Conservation (phyloP, 768 basidiomycete genomes). For the Agrocybe chaxingu region DNA sequence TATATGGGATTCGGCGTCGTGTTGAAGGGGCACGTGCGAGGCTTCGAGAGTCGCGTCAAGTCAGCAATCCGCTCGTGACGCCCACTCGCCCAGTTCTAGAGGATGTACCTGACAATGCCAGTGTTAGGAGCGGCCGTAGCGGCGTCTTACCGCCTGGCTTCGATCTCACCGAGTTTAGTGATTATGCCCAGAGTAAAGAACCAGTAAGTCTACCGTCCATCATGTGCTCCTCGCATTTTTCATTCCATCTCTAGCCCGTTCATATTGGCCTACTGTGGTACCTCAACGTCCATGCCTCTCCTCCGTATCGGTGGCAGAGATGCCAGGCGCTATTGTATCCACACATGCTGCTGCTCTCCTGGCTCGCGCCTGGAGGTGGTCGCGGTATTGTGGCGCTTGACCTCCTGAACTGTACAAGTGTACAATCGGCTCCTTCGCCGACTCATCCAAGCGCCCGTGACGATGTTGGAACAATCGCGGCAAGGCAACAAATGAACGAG, state of each 20-base stretch:
- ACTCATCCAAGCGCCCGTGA: slow-evolving; percentile 77
- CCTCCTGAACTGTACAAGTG: slow-evolving; percentile 81
- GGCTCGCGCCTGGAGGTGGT: slow-evolving; percentile 82
- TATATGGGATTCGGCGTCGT: slow-evolving; percentile 50
- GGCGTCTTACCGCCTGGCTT: slow-evolving; percentile 38
- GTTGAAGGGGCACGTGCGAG: slow-evolving; percentile 35
- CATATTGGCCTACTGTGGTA: slow-evolving; percentile 88
- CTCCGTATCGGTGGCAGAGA: slow-evolving; percentile 78
- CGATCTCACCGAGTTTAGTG: slow-evolving; percentile 41
- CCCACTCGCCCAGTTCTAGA: slow-evolving; percentile 21
- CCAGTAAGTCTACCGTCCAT: slow-evolving; percentile 32
- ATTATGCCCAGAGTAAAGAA: slow-evolving; percentile 47
- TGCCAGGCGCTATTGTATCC: slow-evolving; percentile 81
- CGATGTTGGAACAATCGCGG: slow-evolving; percentile 86
- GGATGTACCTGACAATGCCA: slow-evolving; percentile 22
- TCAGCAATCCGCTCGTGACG: slow-evolving; percentile 16
- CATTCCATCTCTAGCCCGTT: slow-evolving; percentile 59
- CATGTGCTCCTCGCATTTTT: background rate
- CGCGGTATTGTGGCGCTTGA: slow-evolving; percentile 86
- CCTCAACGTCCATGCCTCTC: slow-evolving; percentile 83
- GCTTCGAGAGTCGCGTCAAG: slow-evolving; percentile 28
- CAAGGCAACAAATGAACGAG: slow-evolving; percentile 54
- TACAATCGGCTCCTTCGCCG: slow-evolving; percentile 79
- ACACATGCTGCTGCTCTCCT: slow-evolving; percentile 81
- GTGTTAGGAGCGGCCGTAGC: slow-evolving; percentile 28